phyloP scores from a whole-genome alignment of 2,329 filamentous ascomycete genomes.

The Xylaria sp. region DNA sequence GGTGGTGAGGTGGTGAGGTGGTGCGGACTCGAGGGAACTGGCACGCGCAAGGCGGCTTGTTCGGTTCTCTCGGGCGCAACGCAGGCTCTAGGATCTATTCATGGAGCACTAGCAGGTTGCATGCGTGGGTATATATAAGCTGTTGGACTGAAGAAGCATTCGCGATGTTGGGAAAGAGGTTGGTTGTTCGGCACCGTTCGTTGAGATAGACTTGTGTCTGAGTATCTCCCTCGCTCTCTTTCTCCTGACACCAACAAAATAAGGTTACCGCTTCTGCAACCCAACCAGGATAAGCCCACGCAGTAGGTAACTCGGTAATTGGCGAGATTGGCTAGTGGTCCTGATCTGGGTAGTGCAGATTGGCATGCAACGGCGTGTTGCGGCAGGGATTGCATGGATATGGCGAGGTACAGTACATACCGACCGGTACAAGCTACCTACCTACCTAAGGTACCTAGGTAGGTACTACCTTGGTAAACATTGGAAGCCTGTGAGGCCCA shows the following conservation, averaged over 20 bases:
- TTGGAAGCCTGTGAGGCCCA: too few relatives aligned
- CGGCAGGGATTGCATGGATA: not conserved
- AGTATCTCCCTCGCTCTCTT: not conserved
- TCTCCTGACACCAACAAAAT: slow-evolving; percentile 6
- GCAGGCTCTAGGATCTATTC: not conserved
- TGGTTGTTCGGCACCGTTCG: not conserved
- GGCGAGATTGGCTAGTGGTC: too few relatives aligned
- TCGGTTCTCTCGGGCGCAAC: not conserved
- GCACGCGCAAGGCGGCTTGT: not conserved
- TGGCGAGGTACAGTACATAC: too few relatives aligned
- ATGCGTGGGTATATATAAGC: not conserved
- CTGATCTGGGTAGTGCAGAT: not conserved
- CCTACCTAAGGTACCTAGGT: too few relatives aligned
- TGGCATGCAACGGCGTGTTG: not conserved
- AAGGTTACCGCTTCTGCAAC: not conserved
- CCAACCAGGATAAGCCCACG: not conserved
- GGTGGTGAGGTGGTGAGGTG: not conserved
- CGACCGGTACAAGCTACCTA: too few relatives aligned
- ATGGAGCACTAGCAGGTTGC: not conserved
- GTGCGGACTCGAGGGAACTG: not conserved
- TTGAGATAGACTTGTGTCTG: not conserved
- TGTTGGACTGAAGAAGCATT: not conserved
- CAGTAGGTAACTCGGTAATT: not conserved
- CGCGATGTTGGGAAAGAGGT: not conserved
- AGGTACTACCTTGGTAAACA: too few relatives aligned